phyloP scores from a whole-genome alignment of 1,284 basidiomycete genomes.

The Athelia sp. region DNA sequence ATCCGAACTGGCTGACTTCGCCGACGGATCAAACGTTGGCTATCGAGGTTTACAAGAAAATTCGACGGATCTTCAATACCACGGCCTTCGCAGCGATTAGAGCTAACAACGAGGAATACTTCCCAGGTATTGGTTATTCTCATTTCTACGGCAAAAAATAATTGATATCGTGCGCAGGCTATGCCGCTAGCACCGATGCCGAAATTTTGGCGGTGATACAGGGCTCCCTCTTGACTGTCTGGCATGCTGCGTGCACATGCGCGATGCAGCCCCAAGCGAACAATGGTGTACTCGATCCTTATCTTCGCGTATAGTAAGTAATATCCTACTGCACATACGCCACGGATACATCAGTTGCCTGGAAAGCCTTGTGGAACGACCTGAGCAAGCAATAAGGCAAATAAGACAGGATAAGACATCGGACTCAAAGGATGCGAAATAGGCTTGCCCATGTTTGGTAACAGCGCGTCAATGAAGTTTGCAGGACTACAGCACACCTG shows the following conservation, averaged over 20 bases:
- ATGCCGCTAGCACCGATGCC: background rate
- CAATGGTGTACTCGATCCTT: background rate
- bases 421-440: too few species aligned
- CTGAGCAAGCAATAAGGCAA: too few species aligned
- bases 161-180: background rate
- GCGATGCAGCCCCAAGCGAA: background rate
- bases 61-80: background rate
- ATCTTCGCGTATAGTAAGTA: background rate
- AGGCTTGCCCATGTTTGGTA: too few species aligned
- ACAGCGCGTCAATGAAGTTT: too few species aligned
- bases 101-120: background rate
- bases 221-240: background rate
- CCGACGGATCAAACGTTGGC: background rate
- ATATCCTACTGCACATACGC: too few species aligned
- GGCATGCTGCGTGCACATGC: background rate
- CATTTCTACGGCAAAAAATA: background rate
- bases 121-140: background rate
- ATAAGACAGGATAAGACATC: too few species aligned
- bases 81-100: background rate
- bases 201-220: background rate
- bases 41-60: background rate
- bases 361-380: too few species aligned
- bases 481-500: too few species aligned
- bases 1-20: background rate
- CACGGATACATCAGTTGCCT: too few species aligned